These are phyloP conservation scores for Scheffersomyces lignicola DNA, from an alignment of 1,139 yeast species.

Conservation along the genomic window DNA sequence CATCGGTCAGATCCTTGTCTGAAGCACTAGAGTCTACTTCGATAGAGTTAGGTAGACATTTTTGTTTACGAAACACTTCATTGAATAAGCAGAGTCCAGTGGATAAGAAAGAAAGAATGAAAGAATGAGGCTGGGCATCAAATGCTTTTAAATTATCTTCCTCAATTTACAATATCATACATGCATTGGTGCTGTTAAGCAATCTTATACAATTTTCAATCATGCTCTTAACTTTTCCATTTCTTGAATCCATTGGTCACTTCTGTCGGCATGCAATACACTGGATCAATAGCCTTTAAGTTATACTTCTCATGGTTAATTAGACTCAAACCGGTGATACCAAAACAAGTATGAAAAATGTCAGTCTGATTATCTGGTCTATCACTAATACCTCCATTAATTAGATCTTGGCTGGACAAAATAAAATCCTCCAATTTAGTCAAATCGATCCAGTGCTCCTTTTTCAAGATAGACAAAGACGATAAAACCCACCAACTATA, in stretches of 20 bases:
- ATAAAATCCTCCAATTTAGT: slow-evolving; percentile 64
- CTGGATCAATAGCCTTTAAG: slow-evolving; percentile 71
- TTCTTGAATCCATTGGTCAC: slow-evolving; percentile 48
- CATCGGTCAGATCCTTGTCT: too few species aligned
- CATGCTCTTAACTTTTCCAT: slow-evolving; percentile 27
- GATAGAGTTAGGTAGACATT: too few species aligned
- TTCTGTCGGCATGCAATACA: slow-evolving; percentile 74
- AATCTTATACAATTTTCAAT: not conserved
- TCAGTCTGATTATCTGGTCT: slow-evolving; percentile 90
- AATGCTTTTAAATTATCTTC: too few species aligned
- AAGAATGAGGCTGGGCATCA: too few species aligned
- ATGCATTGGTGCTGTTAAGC: not conserved
- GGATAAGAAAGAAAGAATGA: too few species aligned
- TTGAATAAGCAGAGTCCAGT: too few species aligned
- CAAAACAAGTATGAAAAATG: slow-evolving; percentile 90
- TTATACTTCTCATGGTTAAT: slow-evolving; percentile 53
- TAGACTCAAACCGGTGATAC: slow-evolving; percentile 81
- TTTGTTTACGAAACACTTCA: too few species aligned
- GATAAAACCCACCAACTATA: slow-evolving; percentile 98
- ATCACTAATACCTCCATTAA: slow-evolving; percentile 88
- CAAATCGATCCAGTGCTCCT: slow-evolving; percentile 73
- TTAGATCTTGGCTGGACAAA: slow-evolving; percentile 71
- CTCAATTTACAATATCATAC: not conserved
- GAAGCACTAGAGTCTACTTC: too few species aligned
- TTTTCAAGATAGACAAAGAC: slow-evolving; percentile 66